Base-by-base conservation (phyloP, 805 yeast species). In the Nakazawaea populi region DNA sequence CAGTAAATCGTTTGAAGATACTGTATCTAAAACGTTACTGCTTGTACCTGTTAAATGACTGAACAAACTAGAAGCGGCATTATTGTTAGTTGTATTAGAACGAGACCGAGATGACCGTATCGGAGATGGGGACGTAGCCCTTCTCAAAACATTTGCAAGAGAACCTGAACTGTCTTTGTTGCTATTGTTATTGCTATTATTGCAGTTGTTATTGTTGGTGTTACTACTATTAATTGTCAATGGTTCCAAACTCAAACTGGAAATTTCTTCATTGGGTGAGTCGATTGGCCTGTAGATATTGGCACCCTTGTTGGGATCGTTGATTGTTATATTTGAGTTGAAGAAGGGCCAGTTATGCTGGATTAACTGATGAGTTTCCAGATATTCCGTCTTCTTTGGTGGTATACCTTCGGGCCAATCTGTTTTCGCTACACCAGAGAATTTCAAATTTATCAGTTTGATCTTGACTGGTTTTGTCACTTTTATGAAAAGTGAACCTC, bases 321-420 rank as follows among this genome's bases (percentile, higher is more conserved):
- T 53, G 5, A 48, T 27, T 6, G 45, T 28, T 52, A 59, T 70
- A 60, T 67, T 60, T 44, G 65, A 65, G 45, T 70, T 73, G 73
- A 80, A 92, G 63, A 94, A 89, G 0, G 96, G 94, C 99, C 99
- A 94, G 5, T 87, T 82, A 63, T 92, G 97, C 47, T 80, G 76
- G 31, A 89, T 76, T 28, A 91, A 63, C 48, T 79, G 86, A 54
- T 77, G 79, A 27, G 76, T 65, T 58, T 94, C 99, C 35, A 67
- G 65, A 54, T 79, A 83, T 11, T 82, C 86, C 14, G 73, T 72
- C 56, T 83, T 82, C 62, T 86, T 88, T 0, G 97, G 97, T 0
- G 98, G 98, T 18, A 92, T 91, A 2, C 99, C 99, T 61, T 94
- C 97, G 3, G 97, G 97, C 97, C 97, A 91, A 54, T 91, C 96